Evolutionary conservation across 2,329 filamentous ascomycete genomes (phyloP).

Genomic region (Zarea fungicola): DNA sequence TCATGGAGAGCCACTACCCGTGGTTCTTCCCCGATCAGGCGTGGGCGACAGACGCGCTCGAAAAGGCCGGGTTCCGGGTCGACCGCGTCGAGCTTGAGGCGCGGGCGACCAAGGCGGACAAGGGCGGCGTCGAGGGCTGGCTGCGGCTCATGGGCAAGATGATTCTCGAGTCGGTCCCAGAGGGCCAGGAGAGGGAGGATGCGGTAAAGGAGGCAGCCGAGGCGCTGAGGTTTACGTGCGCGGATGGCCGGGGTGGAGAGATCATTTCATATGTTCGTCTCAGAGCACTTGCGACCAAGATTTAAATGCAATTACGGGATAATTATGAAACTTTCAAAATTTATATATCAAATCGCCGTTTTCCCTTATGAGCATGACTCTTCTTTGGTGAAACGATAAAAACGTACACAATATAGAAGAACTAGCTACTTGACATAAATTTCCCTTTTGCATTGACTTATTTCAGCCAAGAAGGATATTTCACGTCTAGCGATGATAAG

Average conservation of each 20-base stretch:
- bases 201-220: slow-evolving; percentile 50
- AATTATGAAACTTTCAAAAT: too few species aligned
- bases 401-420: too few species aligned
- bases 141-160: slow-evolving; percentile 56
- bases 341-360: too few species aligned
- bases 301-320: slow-evolving; percentile 6
- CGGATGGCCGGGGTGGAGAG: slow-evolving; percentile 51
- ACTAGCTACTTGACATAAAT: too few species aligned
- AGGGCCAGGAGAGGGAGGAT: slow-evolving; percentile 42
- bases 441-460: too few species aligned
- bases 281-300: slow-evolving; percentile 42
- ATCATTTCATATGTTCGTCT: slow-evolving; percentile 50
- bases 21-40: slow-evolving; percentile 68
- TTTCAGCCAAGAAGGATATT: too few species aligned
- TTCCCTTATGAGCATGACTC: too few species aligned
- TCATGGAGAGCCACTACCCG: slow-evolving; percentile 44
- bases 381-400: too few species aligned
- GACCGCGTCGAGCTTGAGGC: slow-evolving; percentile 57
- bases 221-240: slow-evolving; percentile 50
- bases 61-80: slow-evolving; percentile 43
- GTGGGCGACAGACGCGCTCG: slow-evolving; percentile 47
- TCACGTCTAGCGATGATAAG: too few species aligned
- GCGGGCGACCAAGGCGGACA: slow-evolving; percentile 55
- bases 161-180: slow-evolving; percentile 50
- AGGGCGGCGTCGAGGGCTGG: slow-evolving; percentile 61